Percentiles rank a stretch among this genome's conserved stretches.
Evolutionary conservation across 371 early-diverging fungal species (phyloP).

Genomic region (Funneliformis caledonium): DNA sequence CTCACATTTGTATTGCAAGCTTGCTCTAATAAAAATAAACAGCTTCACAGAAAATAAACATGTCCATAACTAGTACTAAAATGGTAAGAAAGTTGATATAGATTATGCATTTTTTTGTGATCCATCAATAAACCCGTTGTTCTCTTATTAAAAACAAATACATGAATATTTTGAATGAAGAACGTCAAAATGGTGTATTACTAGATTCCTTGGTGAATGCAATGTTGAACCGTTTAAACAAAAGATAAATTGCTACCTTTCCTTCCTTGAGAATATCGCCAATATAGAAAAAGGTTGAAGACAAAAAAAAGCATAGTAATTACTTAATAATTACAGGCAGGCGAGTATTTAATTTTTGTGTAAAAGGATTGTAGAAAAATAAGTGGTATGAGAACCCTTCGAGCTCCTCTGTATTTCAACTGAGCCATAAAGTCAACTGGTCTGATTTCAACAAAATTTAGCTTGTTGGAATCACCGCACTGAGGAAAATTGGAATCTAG

Average conservation of each 20-base stretch:
- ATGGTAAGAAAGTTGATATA: too few relatives aligned
- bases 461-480: too few relatives aligned
- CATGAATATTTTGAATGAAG: conserved; percentile 21
- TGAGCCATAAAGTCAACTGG: conserved; percentile 37
- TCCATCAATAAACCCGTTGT: too few relatives aligned
- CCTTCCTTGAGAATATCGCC: conserved; percentile 17
- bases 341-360: not conserved
- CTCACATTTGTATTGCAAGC: too few relatives aligned
- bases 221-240: conserved; percentile 1
- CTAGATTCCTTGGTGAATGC: conserved; percentile 19
- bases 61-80: too few relatives aligned
- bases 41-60: too few relatives aligned
- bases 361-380: not conserved
- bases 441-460: too few relatives aligned
- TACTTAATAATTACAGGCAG: not conserved
- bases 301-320: conserved; percentile 2
- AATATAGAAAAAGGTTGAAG: conserved; percentile 1
- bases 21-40: too few relatives aligned
- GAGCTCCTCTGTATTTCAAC: conserved; percentile 31
- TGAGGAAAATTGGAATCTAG: too few relatives aligned
- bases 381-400: conserved; percentile 17
- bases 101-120: too few relatives aligned
- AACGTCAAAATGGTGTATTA: not conserved
- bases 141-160: not conserved
- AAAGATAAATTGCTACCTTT: conserved; percentile 28